Evolutionary conservation across 345 rosid species (phyloP).

Genomic region (Draba incana): DNA sequence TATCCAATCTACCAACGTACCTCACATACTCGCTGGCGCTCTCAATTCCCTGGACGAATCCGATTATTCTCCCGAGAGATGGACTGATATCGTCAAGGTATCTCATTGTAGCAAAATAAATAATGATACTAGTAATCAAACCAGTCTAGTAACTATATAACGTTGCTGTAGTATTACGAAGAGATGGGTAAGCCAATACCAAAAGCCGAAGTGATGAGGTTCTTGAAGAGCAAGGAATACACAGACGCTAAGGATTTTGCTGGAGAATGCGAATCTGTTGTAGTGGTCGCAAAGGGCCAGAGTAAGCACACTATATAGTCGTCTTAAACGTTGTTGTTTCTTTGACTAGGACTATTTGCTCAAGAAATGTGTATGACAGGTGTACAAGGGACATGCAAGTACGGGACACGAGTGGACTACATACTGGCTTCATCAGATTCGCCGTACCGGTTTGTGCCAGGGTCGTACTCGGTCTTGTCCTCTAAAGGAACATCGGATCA

Average conservation of each 20-base stretch:
- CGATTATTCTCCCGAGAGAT: slow-evolving; percentile 75
- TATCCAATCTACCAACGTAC: slow-evolving; percentile 59
- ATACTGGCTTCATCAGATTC: slow-evolving; percentile 77
- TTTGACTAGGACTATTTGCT: background rate
- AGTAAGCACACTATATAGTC: slow-evolving; percentile 45
- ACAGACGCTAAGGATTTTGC: slow-evolving; percentile 87
- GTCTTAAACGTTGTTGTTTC: background rate
- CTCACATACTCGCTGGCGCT: slow-evolving; percentile 82
- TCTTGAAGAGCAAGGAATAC: slow-evolving; percentile 70
- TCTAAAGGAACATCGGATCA: slow-evolving; percentile 98
- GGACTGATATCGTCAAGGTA: slow-evolving; percentile 93
- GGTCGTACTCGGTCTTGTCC: slow-evolving; percentile 85
- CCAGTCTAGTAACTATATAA: slow-evolving; percentile 2
- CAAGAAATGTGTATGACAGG: slow-evolving; percentile 45
- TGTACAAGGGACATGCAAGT: slow-evolving; percentile 97
- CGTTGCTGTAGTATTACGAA: slow-evolving; percentile 66
- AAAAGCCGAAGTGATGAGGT: slow-evolving; percentile 83
- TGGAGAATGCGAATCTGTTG: slow-evolving; percentile 91
- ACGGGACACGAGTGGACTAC: slow-evolving; percentile 93
- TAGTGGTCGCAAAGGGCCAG: slow-evolving; percentile 94
- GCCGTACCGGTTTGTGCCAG: slow-evolving; percentile 74
- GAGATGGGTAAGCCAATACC: slow-evolving; percentile 97
- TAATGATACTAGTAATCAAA: background rate
- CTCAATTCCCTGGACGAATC: slow-evolving; percentile 85
- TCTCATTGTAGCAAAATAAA: too few species aligned